phyloP scores from a whole-genome alignment of 192 early-diverging fungal species.

The Backusella westeae region DNA sequence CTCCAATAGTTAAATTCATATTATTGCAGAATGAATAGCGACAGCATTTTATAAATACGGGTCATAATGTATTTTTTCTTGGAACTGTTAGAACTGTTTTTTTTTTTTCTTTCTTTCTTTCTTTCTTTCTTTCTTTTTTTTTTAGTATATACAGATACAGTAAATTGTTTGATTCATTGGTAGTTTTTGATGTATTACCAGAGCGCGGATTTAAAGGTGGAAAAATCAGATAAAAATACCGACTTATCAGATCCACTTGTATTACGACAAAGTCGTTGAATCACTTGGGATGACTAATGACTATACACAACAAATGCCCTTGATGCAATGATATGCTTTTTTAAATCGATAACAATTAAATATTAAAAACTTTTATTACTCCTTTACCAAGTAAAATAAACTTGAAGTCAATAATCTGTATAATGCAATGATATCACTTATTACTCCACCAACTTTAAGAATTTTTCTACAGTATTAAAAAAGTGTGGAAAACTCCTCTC shows the following conservation, averaged over 20 bases:
- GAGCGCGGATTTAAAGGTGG: background rate
- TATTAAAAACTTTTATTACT: background rate
- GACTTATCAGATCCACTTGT: background rate
- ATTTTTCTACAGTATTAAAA: background rate
- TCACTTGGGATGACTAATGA: background rate
- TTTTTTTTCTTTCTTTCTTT: background rate
- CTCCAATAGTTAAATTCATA: background rate
- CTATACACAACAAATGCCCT: background rate
- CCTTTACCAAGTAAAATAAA: background rate
- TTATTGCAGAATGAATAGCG: background rate
- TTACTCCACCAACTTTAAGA: constrained; percentile 6
- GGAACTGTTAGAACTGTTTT: too few species aligned
- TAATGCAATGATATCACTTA: background rate
- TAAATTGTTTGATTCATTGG: background rate
- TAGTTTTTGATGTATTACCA: background rate
- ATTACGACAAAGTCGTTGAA: background rate
- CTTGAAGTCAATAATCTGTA: background rate
- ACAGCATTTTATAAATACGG: too few species aligned
- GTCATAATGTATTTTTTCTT: too few species aligned
- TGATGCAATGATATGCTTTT: background rate
- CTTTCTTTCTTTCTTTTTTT: background rate
- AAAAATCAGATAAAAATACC: background rate
- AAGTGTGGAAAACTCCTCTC: background rate
- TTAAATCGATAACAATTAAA: background rate
- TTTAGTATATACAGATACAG: background rate